Evolutionary conservation across 352 stramenopile species (phyloP), one percentile per base, ranked within the genome.

Genomic region (Pythium apleroticum): DNA sequence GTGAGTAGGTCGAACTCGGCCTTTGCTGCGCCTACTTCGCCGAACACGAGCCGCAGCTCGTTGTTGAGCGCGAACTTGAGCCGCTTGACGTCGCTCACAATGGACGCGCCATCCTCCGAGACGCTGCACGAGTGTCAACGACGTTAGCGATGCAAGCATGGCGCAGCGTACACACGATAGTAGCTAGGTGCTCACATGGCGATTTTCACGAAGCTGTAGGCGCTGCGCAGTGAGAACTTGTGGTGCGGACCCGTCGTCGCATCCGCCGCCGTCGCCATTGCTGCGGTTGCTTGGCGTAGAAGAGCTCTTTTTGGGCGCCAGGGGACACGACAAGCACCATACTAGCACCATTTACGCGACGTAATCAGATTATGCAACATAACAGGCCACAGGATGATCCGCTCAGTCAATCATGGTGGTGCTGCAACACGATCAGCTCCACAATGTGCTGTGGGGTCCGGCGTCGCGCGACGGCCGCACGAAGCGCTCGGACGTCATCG

Each of bases 61-160:
- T 86, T 91, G 70, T 89, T 77, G 50, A 93, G 56, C 22, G 73
- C 71, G 60, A 91, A 91, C 65, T 91, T 90, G 52, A 93, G 69
- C 22, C 71, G 76, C 68, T 90, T 91, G 41, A 75, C 52, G 56
- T 91, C 84, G 41, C 49, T 63, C 45, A 86, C 72, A 12, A 67
- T 65, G 9, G 59, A 46, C 2, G 70, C 20, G 7, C 67, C 75
- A 60, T 88, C 76, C 17, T 90, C 80, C 12, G 77, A 79, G 64
- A 89, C 75, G 43, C 84, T 92, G 52, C 24, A 41, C 4, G 2
- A 28, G 19, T 30, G 31, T 2, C 19, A 3, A 46, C 14, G 25
- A 22, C 35, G 45, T 28, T 24, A 39, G 17, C 25, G 3, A 57
- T 20, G 11, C n/a, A 48, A 37, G 30, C 22, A 28, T 17, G 8